Evolutionary conservation across 169 alveolate species (phyloP).

Genomic region (Plasmodium yoelii): DNA sequence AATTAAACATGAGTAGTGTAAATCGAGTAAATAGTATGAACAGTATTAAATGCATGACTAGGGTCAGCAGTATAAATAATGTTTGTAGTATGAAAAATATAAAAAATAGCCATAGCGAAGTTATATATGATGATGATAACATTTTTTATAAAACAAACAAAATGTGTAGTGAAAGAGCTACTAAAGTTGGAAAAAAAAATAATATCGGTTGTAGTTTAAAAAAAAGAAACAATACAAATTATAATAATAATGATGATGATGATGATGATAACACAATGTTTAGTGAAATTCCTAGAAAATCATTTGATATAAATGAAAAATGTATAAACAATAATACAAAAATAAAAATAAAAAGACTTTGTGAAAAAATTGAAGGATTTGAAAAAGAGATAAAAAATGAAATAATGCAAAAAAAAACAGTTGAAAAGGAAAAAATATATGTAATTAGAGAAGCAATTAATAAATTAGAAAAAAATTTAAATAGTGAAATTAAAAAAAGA

Average conservation of each 20-base stretch:
- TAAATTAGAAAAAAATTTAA: slow-evolving; percentile 51
- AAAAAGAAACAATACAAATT: slow-evolving; percentile 2
- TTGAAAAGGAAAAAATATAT: slow-evolving; percentile 73
- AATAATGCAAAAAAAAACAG: slow-evolving; percentile 52
- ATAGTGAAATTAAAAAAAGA: slow-evolving; percentile 63
- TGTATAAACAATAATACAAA: slow-evolving; percentile 66
- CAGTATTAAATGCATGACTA: background rate
- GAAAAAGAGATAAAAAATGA: slow-evolving; percentile 73
- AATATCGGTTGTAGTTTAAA: slow-evolving; percentile 32
- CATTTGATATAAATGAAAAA: slow-evolving; percentile 40
- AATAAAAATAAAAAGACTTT: slow-evolving; percentile 52
- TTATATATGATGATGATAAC: slow-evolving; percentile 4
- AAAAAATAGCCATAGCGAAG: no score
- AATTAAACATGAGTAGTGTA: slow-evolving; percentile 18
- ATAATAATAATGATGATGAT: no score
- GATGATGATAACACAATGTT: slow-evolving; percentile 11
- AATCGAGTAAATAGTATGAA: background rate
- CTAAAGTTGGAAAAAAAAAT: background rate
- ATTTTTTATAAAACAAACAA: slow-evolving; percentile 20
- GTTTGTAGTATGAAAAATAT: background rate
- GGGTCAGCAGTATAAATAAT: background rate
- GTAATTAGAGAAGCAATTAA: slow-evolving; percentile 64
- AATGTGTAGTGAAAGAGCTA: slow-evolving; percentile 16
- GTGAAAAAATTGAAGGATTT: slow-evolving; percentile 75
- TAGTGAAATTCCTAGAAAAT: slow-evolving; percentile 1